A percentile compares a stretch with the other conserved stretches of the same genome.
These are phyloP conservation scores for Zygosaccharomyces pseudobailii DNA, from an alignment of 1,139 yeast genomes.

Conservation along the genomic window DNA sequence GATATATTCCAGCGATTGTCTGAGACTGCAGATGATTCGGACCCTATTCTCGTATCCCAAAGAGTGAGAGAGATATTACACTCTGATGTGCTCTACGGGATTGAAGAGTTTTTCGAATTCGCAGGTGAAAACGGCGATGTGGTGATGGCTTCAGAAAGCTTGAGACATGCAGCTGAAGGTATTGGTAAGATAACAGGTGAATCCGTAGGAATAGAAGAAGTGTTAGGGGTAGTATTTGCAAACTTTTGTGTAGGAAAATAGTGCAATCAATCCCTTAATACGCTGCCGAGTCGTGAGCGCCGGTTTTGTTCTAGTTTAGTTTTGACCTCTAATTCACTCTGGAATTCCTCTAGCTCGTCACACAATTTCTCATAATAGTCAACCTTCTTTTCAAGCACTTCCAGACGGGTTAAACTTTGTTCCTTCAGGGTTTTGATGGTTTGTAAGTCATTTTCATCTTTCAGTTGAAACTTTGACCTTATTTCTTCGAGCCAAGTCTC, in stretches of 20 bases:
- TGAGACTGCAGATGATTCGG: conserved; percentile 40
- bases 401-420: conserved; percentile 13
- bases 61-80: conserved; percentile 69
- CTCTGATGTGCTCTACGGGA: conserved; percentile 70
- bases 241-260: conserved; percentile 92
- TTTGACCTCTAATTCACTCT: conserved; percentile 25
- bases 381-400: conserved; percentile 20
- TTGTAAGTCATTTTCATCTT: conserved; percentile 15
- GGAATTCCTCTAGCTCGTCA: conserved; percentile 28
- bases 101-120: conserved; percentile 53
- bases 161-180: conserved; percentile 73
- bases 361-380: conserved; percentile 25
- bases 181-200: conserved; percentile 91
- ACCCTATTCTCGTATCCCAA: conserved; percentile 66
- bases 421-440: conserved; percentile 12
- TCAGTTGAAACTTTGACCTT: conserved; percentile 14
- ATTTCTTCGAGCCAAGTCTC: conserved; percentile 22
- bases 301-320: conserved; percentile 17
- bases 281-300: conserved; percentile 8
- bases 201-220: conserved; percentile 83
- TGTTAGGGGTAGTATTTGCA: conserved; percentile 84
- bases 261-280: neutral
- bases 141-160: conserved; percentile 75
- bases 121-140: conserved; percentile 54
- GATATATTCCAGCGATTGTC: conserved; percentile 47